A percentile compares a stretch with the other conserved stretches of the same genome.
Conservation (phyloP, 768 basidiomycete species). For the Strobilomyces confusus region DNA sequence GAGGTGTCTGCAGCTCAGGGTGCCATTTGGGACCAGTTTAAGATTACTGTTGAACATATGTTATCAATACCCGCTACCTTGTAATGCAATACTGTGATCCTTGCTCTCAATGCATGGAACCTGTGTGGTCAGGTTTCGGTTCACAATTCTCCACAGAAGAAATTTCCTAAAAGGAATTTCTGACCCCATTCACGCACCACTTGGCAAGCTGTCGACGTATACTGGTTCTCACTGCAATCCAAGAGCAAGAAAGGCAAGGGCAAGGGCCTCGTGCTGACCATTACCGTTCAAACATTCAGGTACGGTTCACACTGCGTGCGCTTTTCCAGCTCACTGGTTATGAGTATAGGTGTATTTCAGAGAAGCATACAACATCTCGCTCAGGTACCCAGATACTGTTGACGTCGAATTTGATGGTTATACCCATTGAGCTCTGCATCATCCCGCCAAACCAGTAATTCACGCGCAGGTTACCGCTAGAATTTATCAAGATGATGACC, state of each 20-base stretch:
- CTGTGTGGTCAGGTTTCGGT: too few species aligned
- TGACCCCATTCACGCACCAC: too few species aligned
- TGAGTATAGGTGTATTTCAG: conserved; percentile 39
- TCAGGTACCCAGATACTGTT: conserved; percentile 34
- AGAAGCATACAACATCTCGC: conserved; percentile 29
- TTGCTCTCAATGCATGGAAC: too few species aligned
- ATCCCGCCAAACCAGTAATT: conserved; percentile 48
- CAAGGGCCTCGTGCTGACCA: conserved; percentile 17
- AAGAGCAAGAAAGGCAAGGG: conserved; percentile 30
- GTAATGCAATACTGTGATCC: background rate
- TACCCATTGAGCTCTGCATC: conserved; percentile 47
- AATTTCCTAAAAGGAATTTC: too few species aligned
- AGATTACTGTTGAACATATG: background rate
- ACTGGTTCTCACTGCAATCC: conserved; percentile 37
- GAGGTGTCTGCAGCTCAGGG: background rate
- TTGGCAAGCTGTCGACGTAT: too few species aligned
- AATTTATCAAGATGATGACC: conserved; percentile 37
- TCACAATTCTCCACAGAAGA: too few species aligned
- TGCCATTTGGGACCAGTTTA: background rate
- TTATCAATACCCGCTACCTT: background rate
- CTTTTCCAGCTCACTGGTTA: background rate
- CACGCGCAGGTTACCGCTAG: conserved; percentile 40
- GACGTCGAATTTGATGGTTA: conserved; percentile 37
- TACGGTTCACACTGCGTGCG: conserved; percentile 17
- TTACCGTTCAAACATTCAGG: conserved; percentile 34